Conservation (phyloP, 805 yeast genomes). For the Yarrowia keelungensis region DNA sequence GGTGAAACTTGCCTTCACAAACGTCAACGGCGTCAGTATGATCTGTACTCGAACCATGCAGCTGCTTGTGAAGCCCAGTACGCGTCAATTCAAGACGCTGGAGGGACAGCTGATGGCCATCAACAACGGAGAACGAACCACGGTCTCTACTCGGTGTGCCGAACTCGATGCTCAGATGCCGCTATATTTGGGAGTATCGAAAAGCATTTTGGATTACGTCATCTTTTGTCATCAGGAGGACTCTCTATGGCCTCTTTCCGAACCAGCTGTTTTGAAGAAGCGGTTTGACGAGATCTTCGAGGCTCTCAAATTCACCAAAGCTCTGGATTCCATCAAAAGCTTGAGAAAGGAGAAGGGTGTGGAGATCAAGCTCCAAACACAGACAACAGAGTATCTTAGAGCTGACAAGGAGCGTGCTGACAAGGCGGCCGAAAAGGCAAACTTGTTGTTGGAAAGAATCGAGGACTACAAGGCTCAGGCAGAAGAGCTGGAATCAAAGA, state of each 20-base stretch:
- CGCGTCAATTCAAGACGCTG: constrained; percentile 82
- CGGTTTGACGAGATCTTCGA: constrained; percentile 96
- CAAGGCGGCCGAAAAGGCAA: constrained; percentile 59
- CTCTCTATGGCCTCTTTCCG: constrained; percentile 93
- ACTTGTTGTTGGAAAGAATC: constrained; percentile 55
- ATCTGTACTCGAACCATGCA: constrained; percentile 87
- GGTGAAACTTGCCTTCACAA: constrained; percentile 83
- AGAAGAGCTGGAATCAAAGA: constrained; percentile 56
- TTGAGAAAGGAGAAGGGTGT: constrained; percentile 77
- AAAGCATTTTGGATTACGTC: constrained; percentile 87
- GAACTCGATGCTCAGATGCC: constrained; percentile 86
- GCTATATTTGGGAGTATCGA: constrained; percentile 81
- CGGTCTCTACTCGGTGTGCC: constrained; percentile 79
- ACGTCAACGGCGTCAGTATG: constrained; percentile 76
- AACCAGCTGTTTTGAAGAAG: constrained; percentile 86
- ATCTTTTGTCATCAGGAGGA: constrained; percentile 98
- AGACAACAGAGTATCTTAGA: constrained; percentile 77
- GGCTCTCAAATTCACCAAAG: constrained; percentile 91
- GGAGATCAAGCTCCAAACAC: constrained; percentile 78
- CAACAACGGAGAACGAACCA: constrained; percentile 66
- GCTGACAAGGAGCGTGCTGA: constrained; percentile 77
- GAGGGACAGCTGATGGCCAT: constrained; percentile 85
- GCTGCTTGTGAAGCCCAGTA: constrained; percentile 65
- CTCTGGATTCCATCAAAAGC: constrained; percentile 76
- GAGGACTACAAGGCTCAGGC: constrained; percentile 58